Conservation (phyloP, 805 yeast species). For the Wickerhamia fluorescens region DNA sequence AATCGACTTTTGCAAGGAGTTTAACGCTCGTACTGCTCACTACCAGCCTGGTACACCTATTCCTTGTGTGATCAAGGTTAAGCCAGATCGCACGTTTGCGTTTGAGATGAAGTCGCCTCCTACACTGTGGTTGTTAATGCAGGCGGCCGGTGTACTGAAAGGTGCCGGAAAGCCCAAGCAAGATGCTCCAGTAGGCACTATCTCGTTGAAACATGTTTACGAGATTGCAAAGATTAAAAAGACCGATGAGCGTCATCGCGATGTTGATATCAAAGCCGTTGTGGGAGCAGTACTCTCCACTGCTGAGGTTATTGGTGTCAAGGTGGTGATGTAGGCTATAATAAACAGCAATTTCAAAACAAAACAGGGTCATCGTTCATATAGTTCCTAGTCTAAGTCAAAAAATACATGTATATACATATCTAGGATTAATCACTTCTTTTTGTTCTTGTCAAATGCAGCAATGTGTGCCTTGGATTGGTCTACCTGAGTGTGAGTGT, state of each 20-base stretch:
- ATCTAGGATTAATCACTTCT: constrained; percentile 24
- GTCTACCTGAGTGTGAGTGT: constrained; percentile 82
- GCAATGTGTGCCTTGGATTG: constrained; percentile 95
- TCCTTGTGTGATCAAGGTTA: constrained; percentile 77
- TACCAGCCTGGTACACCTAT: constrained; percentile 82
- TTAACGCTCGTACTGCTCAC: constrained; percentile 92
- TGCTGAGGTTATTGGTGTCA: constrained; percentile 85
- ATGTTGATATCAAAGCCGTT: constrained; percentile 63
- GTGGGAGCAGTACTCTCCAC: constrained; percentile 80
- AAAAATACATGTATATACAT: too few relatives aligned
- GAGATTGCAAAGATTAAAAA: constrained; percentile 93
- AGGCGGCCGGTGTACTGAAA: constrained; percentile 73
- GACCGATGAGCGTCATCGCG: constrained; percentile 72
- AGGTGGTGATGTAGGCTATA: constrained; percentile 53
- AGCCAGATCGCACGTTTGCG: constrained; percentile 85
- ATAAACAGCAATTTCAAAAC: too few relatives aligned
- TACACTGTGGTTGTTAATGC: constrained; percentile 75
- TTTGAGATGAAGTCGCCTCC: constrained; percentile 90
- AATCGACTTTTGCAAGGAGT: constrained; percentile 96
- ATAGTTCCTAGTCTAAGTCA: too few relatives aligned
- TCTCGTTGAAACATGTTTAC: constrained; percentile 80
- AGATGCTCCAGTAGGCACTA: constrained; percentile 46
- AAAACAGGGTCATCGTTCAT: too few relatives aligned
- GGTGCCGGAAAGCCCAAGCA: constrained; percentile 71
- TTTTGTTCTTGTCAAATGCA: constrained; percentile 78